Conservation (phyloP, 805 yeast species). For the Candida pini region DNA sequence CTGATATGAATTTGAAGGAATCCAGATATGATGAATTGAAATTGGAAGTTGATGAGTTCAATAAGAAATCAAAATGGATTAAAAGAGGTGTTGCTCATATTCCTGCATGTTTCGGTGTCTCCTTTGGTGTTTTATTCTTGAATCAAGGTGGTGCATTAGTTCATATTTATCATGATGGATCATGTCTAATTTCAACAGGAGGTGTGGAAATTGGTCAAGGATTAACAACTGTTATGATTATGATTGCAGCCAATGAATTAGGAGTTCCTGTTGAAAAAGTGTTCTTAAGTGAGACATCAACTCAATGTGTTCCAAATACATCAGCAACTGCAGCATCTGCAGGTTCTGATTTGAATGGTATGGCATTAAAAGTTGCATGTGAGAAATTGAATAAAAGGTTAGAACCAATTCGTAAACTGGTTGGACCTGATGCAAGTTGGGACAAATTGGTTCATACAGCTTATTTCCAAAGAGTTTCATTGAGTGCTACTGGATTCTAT, state of each 20-base stretch:
- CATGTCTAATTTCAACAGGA: constrained; percentile 41
- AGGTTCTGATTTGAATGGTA: constrained; percentile 43
- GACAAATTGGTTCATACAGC: constrained; percentile 36
- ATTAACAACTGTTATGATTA: constrained; percentile 41
- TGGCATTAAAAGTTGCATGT: constrained; percentile 44
- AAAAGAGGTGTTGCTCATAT: constrained; percentile 41
- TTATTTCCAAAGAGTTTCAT: constrained; percentile 38
- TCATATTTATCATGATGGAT: constrained; percentile 41
- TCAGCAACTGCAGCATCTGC: constrained; percentile 48
- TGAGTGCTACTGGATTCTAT: constrained; percentile 44
- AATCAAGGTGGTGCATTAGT: constrained; percentile 46
- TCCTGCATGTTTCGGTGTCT: constrained; percentile 44
- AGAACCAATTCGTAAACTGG: constrained; percentile 31
- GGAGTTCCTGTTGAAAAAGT: constrained; percentile 35
- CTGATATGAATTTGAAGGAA: constrained; percentile 30
- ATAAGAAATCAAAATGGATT: constrained; percentile 35
- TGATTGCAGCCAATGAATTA: constrained; percentile 40
- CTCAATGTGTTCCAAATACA: constrained; percentile 42
- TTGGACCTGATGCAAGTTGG: constrained; percentile 34
- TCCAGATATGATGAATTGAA: constrained; percentile 30
- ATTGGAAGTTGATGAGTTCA: constrained; percentile 35
- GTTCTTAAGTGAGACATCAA: constrained; percentile 40
- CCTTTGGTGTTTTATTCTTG: constrained; percentile 39
- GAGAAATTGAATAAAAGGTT: constrained; percentile 38
- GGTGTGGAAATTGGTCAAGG: constrained; percentile 51